A percentile compares a stretch with the other conserved stretches of the same genome.
These are phyloP conservation scores for Arthrobotrys pseudoclavata DNA, from an alignment of 2,329 filamentous ascomycete genomes.

Conservation along the genomic window DNA sequence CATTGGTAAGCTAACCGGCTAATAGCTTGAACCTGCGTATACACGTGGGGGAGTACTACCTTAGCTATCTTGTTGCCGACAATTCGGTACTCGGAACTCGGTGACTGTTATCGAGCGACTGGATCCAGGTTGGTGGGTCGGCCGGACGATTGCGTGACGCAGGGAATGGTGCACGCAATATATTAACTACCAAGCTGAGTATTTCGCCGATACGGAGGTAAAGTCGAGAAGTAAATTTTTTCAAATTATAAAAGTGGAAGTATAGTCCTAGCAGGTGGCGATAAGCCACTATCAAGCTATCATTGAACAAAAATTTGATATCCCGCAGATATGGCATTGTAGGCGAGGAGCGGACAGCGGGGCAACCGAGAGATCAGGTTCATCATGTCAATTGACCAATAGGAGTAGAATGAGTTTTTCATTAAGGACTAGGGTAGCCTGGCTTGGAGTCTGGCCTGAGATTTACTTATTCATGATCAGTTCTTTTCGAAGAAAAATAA, in stretches of 20 bases:
- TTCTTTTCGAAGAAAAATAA: background rate
- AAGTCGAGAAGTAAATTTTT: background rate
- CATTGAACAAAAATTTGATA: background rate
- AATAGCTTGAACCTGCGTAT: constrained; percentile 7
- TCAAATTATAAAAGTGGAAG: constrained; percentile 3
- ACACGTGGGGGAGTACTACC: constrained; percentile 17
- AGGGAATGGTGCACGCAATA: constrained; percentile 49
- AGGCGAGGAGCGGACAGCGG: constrained; percentile 9
- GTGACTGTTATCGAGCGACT: constrained; percentile 24
- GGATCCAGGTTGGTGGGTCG: constrained; percentile 52
- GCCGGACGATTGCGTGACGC: constrained; percentile 48
- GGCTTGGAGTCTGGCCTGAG: background rate
- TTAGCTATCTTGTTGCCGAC: constrained; percentile 28
- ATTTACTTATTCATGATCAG: background rate
- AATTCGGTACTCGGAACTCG: constrained; percentile 34
- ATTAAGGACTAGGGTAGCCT: background rate
- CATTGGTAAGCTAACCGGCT: constrained; percentile 9
- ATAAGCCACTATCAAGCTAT: constrained; percentile 1
- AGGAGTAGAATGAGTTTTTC: background rate
- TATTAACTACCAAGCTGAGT: background rate
- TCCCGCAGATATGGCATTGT: constrained; percentile 10
- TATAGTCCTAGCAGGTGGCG: background rate
- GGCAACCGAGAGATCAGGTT: background rate
- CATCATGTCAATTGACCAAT: constrained; percentile 6
- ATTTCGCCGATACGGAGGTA: constrained; percentile 24